Evolutionary conservation across 768 basidiomycete genomes (phyloP).

Genomic region (Mycena metata): DNA sequence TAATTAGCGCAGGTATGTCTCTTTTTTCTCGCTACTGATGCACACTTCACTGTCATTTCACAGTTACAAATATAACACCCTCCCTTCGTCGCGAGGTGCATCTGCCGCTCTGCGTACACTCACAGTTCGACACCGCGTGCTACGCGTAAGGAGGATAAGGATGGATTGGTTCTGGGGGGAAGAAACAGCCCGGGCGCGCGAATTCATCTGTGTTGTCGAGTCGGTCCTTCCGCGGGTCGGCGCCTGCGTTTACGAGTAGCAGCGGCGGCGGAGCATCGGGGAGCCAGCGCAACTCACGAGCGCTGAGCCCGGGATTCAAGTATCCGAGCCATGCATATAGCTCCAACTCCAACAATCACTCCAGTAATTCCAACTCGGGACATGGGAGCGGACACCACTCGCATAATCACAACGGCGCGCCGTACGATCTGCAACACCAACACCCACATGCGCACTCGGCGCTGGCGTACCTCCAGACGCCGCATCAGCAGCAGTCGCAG

Average conservation of each 20-base stretch:
- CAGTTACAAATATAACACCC: too few species aligned
- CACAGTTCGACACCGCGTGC: too few species aligned
- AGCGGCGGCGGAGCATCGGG: constrained; percentile 60
- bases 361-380: too few species aligned
- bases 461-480: constrained; percentile 53
- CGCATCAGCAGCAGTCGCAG: constrained; percentile 42
- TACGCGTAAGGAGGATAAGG: too few species aligned
- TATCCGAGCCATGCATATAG: constrained; percentile 61
- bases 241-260: constrained; percentile 56
- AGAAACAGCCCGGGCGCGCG: constrained; percentile 62
- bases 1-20: too few species aligned
- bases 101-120: too few species aligned
- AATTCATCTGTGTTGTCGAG: constrained; percentile 68
- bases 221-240: constrained; percentile 69
- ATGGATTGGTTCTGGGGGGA: constrained; percentile 68
- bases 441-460: constrained; percentile 57
- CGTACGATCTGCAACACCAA: constrained; percentile 18
- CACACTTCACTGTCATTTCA: too few species aligned
- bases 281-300: constrained; percentile 75
- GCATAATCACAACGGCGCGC: too few species aligned
- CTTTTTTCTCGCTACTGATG: too few species aligned
- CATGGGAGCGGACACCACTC: too few species aligned
- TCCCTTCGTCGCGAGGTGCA: too few species aligned
- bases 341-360: too few species aligned
- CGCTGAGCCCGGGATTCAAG: constrained; percentile 82